phyloP scores from a whole-genome alignment of 805 yeast species.

The Candida incommunis region DNA sequence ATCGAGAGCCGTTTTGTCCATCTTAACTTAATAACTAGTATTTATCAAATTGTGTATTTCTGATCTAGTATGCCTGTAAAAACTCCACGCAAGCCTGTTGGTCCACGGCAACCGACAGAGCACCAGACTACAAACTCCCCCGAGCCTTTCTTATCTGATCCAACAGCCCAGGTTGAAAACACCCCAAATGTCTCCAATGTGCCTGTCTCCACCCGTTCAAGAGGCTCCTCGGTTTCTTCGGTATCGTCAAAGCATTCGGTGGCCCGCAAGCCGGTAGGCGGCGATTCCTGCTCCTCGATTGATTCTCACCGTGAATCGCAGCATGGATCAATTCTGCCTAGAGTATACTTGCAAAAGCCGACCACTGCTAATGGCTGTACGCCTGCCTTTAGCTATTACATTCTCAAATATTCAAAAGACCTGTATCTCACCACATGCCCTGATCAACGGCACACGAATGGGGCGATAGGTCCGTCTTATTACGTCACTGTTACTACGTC shows the following conservation, averaged over 20 bases:
- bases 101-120: too few species aligned
- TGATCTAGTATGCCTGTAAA: too few species aligned
- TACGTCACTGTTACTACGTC: conserved; percentile 22
- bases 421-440: conserved; percentile 58
- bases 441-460: conserved; percentile 39
- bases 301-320: background rate
- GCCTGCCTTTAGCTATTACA: conserved; percentile 51
- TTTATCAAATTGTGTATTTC: too few species aligned
- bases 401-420: conserved; percentile 38
- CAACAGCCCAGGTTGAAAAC: too few species aligned
- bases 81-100: too few species aligned
- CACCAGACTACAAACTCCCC: too few species aligned
- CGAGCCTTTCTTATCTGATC: too few species aligned
- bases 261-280: conserved; percentile 1
- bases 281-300: background rate
- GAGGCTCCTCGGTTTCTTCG: conserved; percentile 3
- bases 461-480: conserved; percentile 51
- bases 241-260: background rate
- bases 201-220: conserved; percentile 1
- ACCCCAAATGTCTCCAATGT: too few species aligned
- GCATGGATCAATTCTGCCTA: background rate
- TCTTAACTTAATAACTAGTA: too few species aligned
- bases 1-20: too few species aligned
- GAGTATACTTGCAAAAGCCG: background rate
- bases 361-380: conserved; percentile 3